Percentiles rank a stretch among this genome's conserved stretches.
Conservation (phyloP, 768 basidiomycete species). For the Kondoa malvinella region DNA sequence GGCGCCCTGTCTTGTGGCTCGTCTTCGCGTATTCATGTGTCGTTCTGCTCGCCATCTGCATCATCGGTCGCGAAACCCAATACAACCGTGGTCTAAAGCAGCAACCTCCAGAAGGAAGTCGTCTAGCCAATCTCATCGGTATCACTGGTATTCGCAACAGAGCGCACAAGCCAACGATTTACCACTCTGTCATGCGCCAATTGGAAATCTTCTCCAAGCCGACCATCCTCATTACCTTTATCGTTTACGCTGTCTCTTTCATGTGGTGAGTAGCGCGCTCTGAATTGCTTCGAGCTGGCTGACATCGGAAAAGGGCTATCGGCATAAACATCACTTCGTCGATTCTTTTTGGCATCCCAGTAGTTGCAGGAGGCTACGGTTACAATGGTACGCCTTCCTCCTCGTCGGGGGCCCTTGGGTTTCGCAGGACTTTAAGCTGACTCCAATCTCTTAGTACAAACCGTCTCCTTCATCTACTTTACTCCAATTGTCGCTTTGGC, state of each 20-base stretch:
- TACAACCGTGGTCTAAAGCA: conserved; percentile 18
- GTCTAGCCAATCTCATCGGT: conserved; percentile 18
- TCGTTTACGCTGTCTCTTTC: conserved; percentile 21
- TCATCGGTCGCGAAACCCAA: conserved; percentile 20
- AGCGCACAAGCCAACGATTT: conserved; percentile 14
- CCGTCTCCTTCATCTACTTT: conserved; percentile 19
- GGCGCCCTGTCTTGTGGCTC: conserved; percentile 21
- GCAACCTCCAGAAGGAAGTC: conserved; percentile 16
- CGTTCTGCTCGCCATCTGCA: conserved; percentile 14
- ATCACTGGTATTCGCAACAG: conserved; percentile 20
- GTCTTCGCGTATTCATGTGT: conserved; percentile 17
- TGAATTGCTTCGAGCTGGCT: neutral
- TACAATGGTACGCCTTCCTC: too few species aligned
- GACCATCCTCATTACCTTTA: conserved; percentile 5
- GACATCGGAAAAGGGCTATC: conserved; percentile 8
- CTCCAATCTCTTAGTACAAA: neutral
- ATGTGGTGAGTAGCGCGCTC: conserved; percentile 14
- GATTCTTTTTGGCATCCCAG: conserved; percentile 14
- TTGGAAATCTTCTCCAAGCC: conserved; percentile 22
- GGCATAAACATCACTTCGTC: conserved; percentile 22
- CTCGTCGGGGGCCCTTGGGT: too few species aligned
- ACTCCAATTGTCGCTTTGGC: conserved; percentile 19
- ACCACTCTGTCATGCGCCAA: conserved; percentile 14
- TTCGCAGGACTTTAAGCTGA: neutral
- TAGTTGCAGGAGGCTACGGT: neutral